Evolutionary conservation across 1,139 yeast species (phyloP).

Genomic region (Nakaseomyces uthaithaninus): DNA sequence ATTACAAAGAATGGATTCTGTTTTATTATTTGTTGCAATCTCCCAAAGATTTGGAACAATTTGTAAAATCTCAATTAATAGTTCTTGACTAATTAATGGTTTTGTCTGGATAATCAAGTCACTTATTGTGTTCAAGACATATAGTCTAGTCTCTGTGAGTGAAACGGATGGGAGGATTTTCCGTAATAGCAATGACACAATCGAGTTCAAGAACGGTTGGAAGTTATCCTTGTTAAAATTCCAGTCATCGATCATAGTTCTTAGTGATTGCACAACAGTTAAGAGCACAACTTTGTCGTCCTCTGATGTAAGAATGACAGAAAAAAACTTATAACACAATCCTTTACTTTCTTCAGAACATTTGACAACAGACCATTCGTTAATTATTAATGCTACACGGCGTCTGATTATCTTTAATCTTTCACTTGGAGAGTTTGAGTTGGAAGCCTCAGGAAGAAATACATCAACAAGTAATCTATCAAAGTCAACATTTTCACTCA

Average conservation of each 20-base stretch:
- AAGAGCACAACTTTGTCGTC: slow-evolving; percentile 70
- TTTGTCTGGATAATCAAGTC: slow-evolving; percentile 57
- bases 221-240: slow-evolving; percentile 65
- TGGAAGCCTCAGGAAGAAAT: slow-evolving; percentile 57
- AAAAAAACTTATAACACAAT: slow-evolving; percentile 52
- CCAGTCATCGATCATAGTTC: slow-evolving; percentile 74
- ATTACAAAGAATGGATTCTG: slow-evolving; percentile 59
- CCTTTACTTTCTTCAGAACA: slow-evolving; percentile 52
- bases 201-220: slow-evolving; percentile 51
- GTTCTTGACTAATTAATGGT: slow-evolving; percentile 47
- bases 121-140: slow-evolving; percentile 58
- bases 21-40: slow-evolving; percentile 41
- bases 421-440: slow-evolving; percentile 15
- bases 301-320: slow-evolving; percentile 32
- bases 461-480: slow-evolving; percentile 49
- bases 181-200: slow-evolving; percentile 42
- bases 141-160: slow-evolving; percentile 67
- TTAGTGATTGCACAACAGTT: slow-evolving; percentile 65
- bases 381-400: slow-evolving; percentile 64
- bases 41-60: slow-evolving; percentile 76
- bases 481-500: slow-evolving; percentile 57
- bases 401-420: slow-evolving; percentile 57
- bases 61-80: slow-evolving; percentile 46
- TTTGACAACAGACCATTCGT: slow-evolving; percentile 72
- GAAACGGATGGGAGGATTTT: slow-evolving; percentile 41